Percentiles rank a stretch among this genome's conserved stretches.
Conservation (phyloP, 768 basidiomycete species). For the Leccinum olivaceopallidum region DNA sequence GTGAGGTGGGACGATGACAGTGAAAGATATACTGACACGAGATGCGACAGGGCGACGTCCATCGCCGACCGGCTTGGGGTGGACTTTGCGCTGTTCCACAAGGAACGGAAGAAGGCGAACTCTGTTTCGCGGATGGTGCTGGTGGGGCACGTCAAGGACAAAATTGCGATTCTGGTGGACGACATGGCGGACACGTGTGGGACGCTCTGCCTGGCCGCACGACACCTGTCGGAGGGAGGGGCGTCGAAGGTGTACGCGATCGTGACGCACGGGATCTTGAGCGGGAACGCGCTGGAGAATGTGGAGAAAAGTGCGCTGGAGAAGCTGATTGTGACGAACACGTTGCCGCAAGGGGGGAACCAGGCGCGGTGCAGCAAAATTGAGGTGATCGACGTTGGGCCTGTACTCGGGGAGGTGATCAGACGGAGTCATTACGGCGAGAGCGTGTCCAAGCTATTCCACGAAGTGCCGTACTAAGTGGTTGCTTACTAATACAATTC, state of each 20-base stretch:
- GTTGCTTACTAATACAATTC: constrained; percentile 17
- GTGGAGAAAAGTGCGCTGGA: constrained; percentile 77
- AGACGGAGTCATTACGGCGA: constrained; percentile 97
- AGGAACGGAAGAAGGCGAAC: constrained; percentile 97
- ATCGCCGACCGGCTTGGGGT: constrained; percentile 95
- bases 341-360: constrained; percentile 86
- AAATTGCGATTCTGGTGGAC: constrained; percentile 93
- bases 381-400: constrained; percentile 92
- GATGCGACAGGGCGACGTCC: constrained; percentile 77
- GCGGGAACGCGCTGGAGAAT: constrained; percentile 79
- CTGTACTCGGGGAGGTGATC: constrained; percentile 95
- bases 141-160: constrained; percentile 91
- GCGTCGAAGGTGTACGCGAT: constrained; percentile 85
- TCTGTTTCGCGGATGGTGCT: constrained; percentile 94
- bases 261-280: constrained; percentile 96
- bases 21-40: constrained; percentile 18
- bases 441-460: constrained; percentile 85
- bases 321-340: constrained; percentile 98
- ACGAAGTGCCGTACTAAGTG: constrained; percentile 80
- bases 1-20: constrained; percentile 40
- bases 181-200: constrained; percentile 99
- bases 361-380: constrained; percentile 72
- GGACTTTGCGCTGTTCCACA: constrained; percentile 98
- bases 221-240: constrained; percentile 86
- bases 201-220: constrained; percentile 89